Conservation (phyloP, 2,329 filamentous ascomycete genomes). For the Akanthomyces lecanii region DNA sequence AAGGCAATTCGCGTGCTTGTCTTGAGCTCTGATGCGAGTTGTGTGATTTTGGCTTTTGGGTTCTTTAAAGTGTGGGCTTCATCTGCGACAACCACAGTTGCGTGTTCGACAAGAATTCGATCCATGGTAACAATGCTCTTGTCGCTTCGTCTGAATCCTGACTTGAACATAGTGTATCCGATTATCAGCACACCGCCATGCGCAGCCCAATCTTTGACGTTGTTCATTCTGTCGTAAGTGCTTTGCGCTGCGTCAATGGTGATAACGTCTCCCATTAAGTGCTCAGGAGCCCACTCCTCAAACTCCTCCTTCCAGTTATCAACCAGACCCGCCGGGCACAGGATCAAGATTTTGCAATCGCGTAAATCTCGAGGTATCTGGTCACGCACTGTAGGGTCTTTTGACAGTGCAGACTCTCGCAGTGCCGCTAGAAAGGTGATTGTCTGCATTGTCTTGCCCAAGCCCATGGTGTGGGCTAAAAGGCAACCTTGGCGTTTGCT, state of each 20-base stretch:
- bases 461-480: conserved; percentile 84
- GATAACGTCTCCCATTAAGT: conserved; percentile 51
- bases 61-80: conserved; percentile 83
- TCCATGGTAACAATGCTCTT: conserved; percentile 27
- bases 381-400: conserved; percentile 48
- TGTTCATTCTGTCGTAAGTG: conserved; percentile 35
- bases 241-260: conserved; percentile 46
- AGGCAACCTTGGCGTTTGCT: conserved; percentile 67
- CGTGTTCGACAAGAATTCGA: conserved; percentile 51
- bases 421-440: conserved; percentile 79
- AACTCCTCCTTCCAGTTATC: conserved; percentile 84
- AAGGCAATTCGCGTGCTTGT: conserved; percentile 74
- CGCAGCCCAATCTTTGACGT: conserved; percentile 56
- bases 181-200: conserved; percentile 71
- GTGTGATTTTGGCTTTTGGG: conserved; percentile 45
- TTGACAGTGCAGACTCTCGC: conserved; percentile 58
- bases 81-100: conserved; percentile 75
- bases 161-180: conserved; percentile 65
- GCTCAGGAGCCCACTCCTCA: conserved; percentile 59
- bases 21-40: conserved; percentile 54
- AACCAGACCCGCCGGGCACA: conserved; percentile 71
- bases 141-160: conserved; percentile 16
- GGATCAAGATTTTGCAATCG: conserved; percentile 60
- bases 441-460: conserved; percentile 90
- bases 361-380: conserved; percentile 68